phyloP scores from a whole-genome alignment of 2,329 filamentous ascomycete genomes.

The Penicillium sp. region DNA sequence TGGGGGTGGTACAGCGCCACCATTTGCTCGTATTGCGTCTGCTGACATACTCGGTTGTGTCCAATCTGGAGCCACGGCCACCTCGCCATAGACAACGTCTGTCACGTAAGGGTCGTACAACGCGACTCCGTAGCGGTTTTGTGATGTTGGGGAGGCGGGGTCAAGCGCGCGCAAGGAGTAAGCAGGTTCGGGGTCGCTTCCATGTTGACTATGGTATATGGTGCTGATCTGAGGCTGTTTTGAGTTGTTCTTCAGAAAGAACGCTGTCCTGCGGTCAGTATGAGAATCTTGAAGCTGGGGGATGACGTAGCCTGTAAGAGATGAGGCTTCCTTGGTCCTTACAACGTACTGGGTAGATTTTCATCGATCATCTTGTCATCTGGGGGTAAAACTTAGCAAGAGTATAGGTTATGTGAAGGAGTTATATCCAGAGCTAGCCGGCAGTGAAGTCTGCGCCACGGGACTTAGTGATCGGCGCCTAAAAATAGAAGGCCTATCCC shows the following conservation, averaged over 20 bases:
- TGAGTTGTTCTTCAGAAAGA: conserved; percentile 58
- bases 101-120: conserved; percentile 79
- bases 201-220: conserved; percentile 62
- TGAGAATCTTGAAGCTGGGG: not conserved
- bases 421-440: conserved; percentile 10
- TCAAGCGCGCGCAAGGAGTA: conserved; percentile 79
- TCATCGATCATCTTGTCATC: conserved; percentile 75
- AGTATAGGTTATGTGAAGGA: not conserved
- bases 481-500: conserved; percentile 22
- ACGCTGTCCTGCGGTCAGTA: conserved; percentile 45
- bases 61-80: conserved; percentile 82
- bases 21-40: conserved; percentile 72
- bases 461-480: conserved; percentile 22
- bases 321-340: conserved; percentile 45
- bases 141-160: conserved; percentile 66
- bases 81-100: conserved; percentile 83
- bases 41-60: conserved; percentile 76
- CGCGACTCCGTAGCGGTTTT: conserved; percentile 82
- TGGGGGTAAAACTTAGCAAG: not conserved
- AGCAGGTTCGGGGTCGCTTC: conserved; percentile 73
- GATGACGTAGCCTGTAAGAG: conserved; percentile 17
- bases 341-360: conserved; percentile 69
- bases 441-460: conserved; percentile 19
- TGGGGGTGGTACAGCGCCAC: conserved; percentile 63
- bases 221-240: conserved; percentile 40